Conservation (phyloP, 345 rosid species). For the Tarenaya hassleriana region DNA sequence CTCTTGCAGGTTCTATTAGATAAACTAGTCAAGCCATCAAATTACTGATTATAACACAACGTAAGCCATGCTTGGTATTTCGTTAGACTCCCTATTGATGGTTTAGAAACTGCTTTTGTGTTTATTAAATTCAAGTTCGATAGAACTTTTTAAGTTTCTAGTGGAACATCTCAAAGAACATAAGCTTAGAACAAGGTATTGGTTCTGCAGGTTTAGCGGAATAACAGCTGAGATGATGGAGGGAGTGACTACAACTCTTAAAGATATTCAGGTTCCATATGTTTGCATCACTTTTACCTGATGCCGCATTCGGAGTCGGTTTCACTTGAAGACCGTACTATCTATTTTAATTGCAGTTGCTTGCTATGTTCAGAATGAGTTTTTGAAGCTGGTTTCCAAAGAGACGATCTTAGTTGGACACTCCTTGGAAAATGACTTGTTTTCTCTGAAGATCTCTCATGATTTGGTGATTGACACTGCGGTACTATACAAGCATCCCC, state of each 20-base stretch:
- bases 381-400: conserved; percentile 64
- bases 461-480: conserved; percentile 88
- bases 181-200: conserved; percentile 4
- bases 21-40: conserved; percentile 82
- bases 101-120: not conserved
- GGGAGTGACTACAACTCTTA: conserved; percentile 66
- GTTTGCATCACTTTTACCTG: conserved; percentile 6
- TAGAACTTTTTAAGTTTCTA: no score
- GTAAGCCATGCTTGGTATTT: conserved; percentile 47
- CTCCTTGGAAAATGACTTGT: conserved; percentile 90
- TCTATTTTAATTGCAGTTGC: conserved; percentile 17
- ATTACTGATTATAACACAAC: conserved; percentile 87
- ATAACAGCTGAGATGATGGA: conserved; percentile 75
- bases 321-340: conserved; percentile 2
- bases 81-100: not conserved
- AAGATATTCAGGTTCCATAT: conserved; percentile 68
- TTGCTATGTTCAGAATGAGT: conserved; percentile 62
- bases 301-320: conserved; percentile 3
- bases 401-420: conserved; percentile 92
- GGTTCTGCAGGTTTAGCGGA: conserved; percentile 74
- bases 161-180: conserved; percentile 3
- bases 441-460: conserved; percentile 81
- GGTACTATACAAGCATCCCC: conserved; percentile 73
- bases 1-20: conserved; percentile 67
- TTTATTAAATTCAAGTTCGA: conserved; percentile 11